phyloP scores from a whole-genome alignment of 78 protist genomes.

The Planoprotostelium fungivorum region DNA sequence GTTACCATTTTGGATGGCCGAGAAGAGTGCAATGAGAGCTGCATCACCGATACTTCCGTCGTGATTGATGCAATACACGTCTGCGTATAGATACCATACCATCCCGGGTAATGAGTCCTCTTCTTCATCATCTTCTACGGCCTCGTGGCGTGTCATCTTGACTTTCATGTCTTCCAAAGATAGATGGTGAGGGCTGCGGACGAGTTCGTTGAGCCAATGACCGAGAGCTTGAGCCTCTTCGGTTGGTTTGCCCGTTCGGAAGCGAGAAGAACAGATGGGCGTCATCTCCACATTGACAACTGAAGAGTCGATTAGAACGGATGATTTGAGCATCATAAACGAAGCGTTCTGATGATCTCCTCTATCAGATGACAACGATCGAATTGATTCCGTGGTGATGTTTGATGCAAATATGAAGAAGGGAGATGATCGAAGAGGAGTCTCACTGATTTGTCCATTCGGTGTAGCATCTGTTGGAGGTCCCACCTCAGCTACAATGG shows the following conservation, averaged over 20 bases:
- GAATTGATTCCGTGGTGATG: too few relatives aligned
- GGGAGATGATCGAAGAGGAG: too few relatives aligned
- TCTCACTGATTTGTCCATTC: not conserved
- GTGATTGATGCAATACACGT: slow-evolving; percentile 53
- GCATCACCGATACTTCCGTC: slow-evolving; percentile 64
- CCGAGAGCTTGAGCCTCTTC: slow-evolving; percentile 46
- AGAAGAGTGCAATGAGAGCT: slow-evolving; percentile 26
- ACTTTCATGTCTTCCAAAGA: not conserved
- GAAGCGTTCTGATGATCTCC: too few relatives aligned
- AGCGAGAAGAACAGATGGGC: slow-evolving; percentile 54
- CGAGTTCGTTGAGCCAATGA: slow-evolving; percentile 19
- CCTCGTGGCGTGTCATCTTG: not conserved
- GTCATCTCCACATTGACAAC: slow-evolving; percentile 65
- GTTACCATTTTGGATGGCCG: slow-evolving; percentile 55
- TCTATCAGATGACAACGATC: too few relatives aligned
- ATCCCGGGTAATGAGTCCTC: not conserved
- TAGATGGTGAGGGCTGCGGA: not conserved
- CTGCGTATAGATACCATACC: slow-evolving; percentile 57
- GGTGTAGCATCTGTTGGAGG: slow-evolving; percentile 7
- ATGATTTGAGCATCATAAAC: not conserved
- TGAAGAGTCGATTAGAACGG: not conserved
- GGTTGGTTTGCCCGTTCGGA: slow-evolving; percentile 43
- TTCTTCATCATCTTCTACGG: not conserved
- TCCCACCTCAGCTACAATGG: slow-evolving; percentile 44
- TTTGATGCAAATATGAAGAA: too few relatives aligned